Conservation (phyloP, 345 rosid genomes). For the Melaleuca quinquenervia region DNA sequence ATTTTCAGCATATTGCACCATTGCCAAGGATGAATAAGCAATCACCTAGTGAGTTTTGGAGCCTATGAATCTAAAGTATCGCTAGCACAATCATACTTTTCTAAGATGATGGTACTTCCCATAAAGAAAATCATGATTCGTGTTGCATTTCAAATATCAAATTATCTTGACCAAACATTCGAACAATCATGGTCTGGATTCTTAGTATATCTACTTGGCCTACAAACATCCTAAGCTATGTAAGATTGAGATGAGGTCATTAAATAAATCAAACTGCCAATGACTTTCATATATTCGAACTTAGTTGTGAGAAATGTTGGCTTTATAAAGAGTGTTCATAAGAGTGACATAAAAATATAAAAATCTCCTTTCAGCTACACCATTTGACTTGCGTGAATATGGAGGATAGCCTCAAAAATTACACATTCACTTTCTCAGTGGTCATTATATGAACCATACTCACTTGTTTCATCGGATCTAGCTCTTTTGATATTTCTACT, state of each 20-base stretch:
- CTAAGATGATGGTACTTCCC: too few species aligned
- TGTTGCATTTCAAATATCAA: not conserved
- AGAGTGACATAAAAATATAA: not conserved
- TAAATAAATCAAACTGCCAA: not conserved
- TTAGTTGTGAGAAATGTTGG: not conserved
- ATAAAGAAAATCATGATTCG: not conserved
- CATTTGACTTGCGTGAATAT: too few species aligned
- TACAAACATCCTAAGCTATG: not conserved
- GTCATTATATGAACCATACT: too few species aligned
- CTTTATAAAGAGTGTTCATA: not conserved
- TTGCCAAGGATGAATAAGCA: not conserved
- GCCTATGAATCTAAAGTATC: not conserved
- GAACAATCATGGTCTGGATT: not conserved
- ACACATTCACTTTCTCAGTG: too few species aligned
- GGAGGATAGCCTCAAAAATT: too few species aligned
- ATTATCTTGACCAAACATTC: not conserved
- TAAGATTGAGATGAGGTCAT: not conserved
- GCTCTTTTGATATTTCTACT: too few species aligned
- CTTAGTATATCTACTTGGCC: not conserved
- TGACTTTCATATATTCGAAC: not conserved
- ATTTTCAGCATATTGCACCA: not conserved
- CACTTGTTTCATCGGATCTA: too few species aligned
- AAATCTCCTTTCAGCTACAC: not conserved
- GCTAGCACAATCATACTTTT: not conserved
- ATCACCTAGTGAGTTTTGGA: not conserved